phyloP scores from a whole-genome alignment of 2,329 filamentous ascomycete genomes.

The Falciphora oryzae region DNA sequence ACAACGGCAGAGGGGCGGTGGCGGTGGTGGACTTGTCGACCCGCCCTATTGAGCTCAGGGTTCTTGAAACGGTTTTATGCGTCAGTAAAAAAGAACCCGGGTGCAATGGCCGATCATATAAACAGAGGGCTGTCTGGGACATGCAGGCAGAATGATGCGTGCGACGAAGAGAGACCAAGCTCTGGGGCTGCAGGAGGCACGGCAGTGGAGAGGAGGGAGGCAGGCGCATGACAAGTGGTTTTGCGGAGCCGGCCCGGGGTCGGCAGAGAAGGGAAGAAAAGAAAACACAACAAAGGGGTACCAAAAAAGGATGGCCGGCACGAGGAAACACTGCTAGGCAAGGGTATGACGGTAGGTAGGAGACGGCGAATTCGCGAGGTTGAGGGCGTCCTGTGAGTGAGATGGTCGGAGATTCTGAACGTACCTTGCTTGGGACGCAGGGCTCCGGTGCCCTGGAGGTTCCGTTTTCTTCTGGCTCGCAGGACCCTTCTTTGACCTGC shows the following conservation, averaged over 20 bases:
- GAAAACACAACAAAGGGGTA: neutral
- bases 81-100: conserved; percentile 10
- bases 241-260: neutral
- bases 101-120: neutral
- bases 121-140: neutral
- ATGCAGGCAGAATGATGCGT: neutral
- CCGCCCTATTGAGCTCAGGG: conserved; percentile 12
- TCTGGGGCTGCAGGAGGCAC: neutral
- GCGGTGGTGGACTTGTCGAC: neutral
- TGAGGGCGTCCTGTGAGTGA: neutral
- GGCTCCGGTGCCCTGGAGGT: neutral
- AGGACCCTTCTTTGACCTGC: neutral
- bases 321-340: neutral
- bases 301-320: neutral
- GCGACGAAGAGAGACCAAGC: neutral
- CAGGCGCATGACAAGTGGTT: neutral
- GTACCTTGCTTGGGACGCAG: neutral
- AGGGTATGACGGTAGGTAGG: neutral
- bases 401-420: neutral
- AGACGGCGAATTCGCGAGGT: neutral
- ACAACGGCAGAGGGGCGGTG: neutral
- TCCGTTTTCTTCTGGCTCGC: neutral
- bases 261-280: neutral
- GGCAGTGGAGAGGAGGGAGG: neutral
- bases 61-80: conserved; percentile 24